Conservation (phyloP, 805 yeast species). For the Candida adriatica region DNA sequence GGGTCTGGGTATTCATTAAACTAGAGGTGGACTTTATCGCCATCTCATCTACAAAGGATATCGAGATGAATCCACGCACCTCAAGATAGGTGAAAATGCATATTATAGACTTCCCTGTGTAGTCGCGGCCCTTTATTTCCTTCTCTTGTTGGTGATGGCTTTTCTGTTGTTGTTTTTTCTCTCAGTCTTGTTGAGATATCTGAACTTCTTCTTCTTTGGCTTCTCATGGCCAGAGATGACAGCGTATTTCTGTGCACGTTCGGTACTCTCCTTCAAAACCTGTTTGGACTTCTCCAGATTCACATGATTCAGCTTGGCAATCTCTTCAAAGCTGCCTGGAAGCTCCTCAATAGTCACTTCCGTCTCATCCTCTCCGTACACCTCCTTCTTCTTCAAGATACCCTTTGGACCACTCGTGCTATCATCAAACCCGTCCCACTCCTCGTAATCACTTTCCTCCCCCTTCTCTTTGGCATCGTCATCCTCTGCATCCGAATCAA, state of each 20-base stretch:
- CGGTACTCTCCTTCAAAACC: constrained; percentile 66
- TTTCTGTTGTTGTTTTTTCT: constrained; percentile 54
- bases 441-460: constrained; percentile 26
- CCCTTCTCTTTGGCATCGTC: constrained; percentile 21
- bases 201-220: constrained; percentile 64
- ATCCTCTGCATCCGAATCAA: constrained; percentile 13
- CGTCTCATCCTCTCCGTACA: constrained; percentile 30
- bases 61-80: too few relatives aligned
- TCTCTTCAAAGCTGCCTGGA: constrained; percentile 45
- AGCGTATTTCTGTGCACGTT: constrained; percentile 81
- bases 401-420: constrained; percentile 20
- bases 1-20: constrained; percentile 84
- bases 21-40: constrained; percentile 59
- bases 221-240: constrained; percentile 31
- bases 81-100: too few relatives aligned
- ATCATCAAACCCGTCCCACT: constrained; percentile 34
- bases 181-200: constrained; percentile 79
- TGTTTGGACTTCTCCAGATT: constrained; percentile 60
- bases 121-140: constrained; percentile 19
- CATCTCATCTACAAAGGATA: constrained; percentile 4
- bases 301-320: constrained; percentile 65
- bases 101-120: too few relatives aligned
- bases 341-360: constrained; percentile 43
- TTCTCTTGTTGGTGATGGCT: constrained; percentile 31
- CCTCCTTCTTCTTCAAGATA: constrained; percentile 20